Evolutionary conservation across 225 moss, liverwort and hornwort genomes (phyloP).

Genomic region (Climacium dendroides): DNA sequence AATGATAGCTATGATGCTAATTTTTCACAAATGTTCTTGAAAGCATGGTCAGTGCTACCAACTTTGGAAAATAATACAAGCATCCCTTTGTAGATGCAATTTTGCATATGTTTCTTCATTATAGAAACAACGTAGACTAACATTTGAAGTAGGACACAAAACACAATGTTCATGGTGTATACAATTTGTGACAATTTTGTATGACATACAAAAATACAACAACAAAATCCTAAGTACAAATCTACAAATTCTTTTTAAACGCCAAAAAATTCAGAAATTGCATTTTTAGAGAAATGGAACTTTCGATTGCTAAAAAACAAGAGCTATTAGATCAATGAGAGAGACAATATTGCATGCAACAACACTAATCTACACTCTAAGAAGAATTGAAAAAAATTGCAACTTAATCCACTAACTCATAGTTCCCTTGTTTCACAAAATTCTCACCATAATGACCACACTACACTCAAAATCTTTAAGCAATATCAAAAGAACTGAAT

Average conservation of each 20-base stretch:
- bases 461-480: background rate
- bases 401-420: background rate
- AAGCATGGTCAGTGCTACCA: background rate
- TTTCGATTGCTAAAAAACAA: fast-evolving
- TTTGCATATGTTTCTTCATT: background rate
- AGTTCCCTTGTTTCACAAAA: background rate
- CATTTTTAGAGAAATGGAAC: too few relatives aligned
- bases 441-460: background rate
- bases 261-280: fast-evolving
- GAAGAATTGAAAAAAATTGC: background rate
- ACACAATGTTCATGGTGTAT: fast-evolving
- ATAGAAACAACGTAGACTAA: background rate
- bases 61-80: background rate
- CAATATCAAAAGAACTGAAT: background rate
- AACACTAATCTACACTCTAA: too few relatives aligned
- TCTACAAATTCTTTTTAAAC: background rate
- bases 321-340: too few relatives aligned
- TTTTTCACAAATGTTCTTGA: background rate
- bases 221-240: background rate
- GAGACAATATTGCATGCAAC: too few relatives aligned
- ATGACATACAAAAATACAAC: background rate
- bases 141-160: background rate
- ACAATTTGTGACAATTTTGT: background rate
- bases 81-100: background rate
- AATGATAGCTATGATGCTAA: background rate